Conservation (phyloP, 148 eudicot genomes). For the Chenopodium album region DNA sequence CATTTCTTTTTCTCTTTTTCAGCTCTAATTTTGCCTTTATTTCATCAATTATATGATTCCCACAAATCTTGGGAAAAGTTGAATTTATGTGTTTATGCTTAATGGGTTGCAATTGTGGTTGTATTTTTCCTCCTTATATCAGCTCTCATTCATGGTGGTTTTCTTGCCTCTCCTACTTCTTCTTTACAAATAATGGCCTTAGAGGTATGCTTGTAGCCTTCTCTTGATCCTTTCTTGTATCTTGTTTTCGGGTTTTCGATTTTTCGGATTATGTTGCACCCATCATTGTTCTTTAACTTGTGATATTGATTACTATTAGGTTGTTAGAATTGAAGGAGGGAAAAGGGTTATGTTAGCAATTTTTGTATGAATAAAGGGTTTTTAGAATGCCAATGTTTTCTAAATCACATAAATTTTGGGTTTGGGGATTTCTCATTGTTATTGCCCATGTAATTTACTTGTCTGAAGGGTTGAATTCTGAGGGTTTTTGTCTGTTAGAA, state of each 20-base stretch:
- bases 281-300: not conserved
- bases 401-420: constrained; percentile 29
- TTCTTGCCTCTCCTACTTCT: constrained; percentile 20
- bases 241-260: not conserved
- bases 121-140: constrained; percentile 33
- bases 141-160: constrained; percentile 31
- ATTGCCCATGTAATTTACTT: constrained; percentile 32
- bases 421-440: constrained; percentile 32
- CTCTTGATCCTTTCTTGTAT: constrained; percentile 1
- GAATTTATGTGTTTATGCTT: constrained; percentile 9
- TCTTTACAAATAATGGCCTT: constrained; percentile 26
- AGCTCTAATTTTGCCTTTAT: constrained; percentile 37
- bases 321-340: no score
- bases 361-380: constrained; percentile 20
- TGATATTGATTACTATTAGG: no score
- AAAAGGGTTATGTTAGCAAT: constrained; percentile 5
- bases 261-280: not conserved
- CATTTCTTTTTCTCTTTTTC: constrained; percentile 14
- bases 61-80: constrained; percentile 31
- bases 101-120: constrained; percentile 13
- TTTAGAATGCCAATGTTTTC: constrained; percentile 41
- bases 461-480: constrained; percentile 65
- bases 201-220: constrained; percentile 32
- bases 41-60: constrained; percentile 30
- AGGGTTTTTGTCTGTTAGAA: constrained; percentile 69